phyloP scores from a whole-genome alignment of 2,329 filamentous ascomycete species.

The Blastomyces gilchristii region DNA sequence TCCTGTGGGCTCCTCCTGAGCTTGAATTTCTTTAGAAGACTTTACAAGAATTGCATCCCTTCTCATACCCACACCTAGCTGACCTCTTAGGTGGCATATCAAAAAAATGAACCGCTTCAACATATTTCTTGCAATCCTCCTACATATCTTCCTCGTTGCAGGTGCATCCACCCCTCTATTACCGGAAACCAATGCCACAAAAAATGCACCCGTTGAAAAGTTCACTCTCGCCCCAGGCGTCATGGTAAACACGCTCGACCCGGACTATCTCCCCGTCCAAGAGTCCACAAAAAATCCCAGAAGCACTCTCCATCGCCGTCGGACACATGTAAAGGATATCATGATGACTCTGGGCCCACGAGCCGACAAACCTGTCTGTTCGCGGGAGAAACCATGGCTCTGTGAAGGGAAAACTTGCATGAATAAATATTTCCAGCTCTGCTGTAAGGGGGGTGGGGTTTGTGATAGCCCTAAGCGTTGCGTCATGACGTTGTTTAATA shows the following conservation, averaged over 20 bases:
- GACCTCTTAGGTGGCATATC: background rate
- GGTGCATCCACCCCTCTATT: background rate
- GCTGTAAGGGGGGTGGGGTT: background rate
- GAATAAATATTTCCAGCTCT: background rate
- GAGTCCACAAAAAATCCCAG: background rate
- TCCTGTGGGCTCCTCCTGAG: background rate
- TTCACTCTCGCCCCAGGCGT: conserved; percentile 11
- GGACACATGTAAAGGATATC: conserved; percentile 1
- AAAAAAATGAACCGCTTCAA: background rate
- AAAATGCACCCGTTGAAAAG: conserved; percentile 4
- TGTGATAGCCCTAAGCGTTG: background rate
- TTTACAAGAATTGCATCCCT: background rate
- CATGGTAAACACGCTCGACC: conserved; percentile 12
- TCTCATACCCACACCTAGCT: background rate
- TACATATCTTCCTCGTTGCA: background rate
- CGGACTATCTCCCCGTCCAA: background rate
- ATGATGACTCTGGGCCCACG: background rate
- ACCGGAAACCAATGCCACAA: background rate
- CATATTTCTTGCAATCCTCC: background rate
- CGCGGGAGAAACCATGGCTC: background rate
- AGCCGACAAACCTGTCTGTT: background rate
- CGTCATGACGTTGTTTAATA: background rate
- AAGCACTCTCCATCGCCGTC: background rate
- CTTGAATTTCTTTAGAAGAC: background rate
- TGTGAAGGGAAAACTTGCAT: background rate